phyloP scores from a whole-genome alignment of 2,329 filamentous ascomycete species.

The Fusarium sp. region DNA sequence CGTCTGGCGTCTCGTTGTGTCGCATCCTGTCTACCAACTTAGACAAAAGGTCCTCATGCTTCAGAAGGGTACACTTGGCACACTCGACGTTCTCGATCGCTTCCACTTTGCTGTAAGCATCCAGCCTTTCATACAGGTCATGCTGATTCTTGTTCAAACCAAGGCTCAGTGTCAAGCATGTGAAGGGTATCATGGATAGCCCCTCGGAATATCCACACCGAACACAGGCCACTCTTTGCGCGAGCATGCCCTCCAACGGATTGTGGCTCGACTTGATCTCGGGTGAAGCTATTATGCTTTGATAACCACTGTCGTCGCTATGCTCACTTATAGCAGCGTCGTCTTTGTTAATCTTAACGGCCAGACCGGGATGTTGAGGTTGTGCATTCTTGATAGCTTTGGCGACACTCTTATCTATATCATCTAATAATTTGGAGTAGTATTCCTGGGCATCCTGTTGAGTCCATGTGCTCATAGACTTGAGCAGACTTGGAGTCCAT shows the following conservation, averaged over 20 bases:
- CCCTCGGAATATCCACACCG: slow-evolving; percentile 87
- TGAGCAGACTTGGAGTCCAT: slow-evolving; percentile 83
- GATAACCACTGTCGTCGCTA: slow-evolving; percentile 66
- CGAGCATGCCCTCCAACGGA: slow-evolving; percentile 85
- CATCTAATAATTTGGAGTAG: slow-evolving; percentile 86
- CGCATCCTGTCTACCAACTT: slow-evolving; percentile 55
- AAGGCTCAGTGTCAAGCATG: slow-evolving; percentile 87
- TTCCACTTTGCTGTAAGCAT: slow-evolving; percentile 86
- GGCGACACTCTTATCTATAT: slow-evolving; percentile 79
- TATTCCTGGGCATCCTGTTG: slow-evolving; percentile 99
- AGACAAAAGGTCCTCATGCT: slow-evolving; percentile 57
- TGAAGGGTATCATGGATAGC: slow-evolving; percentile 90
- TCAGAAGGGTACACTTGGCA: slow-evolving; percentile 84
- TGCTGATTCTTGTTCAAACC: slow-evolving; percentile 69
- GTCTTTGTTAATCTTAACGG: slow-evolving; percentile 50
- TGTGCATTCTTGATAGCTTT: slow-evolving; percentile 51
- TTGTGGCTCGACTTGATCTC: slow-evolving; percentile 63
- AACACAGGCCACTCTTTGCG: slow-evolving; percentile 88
- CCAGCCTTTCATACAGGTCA: slow-evolving; percentile 79
- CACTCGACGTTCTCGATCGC: slow-evolving; percentile 90
- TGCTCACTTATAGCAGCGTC: slow-evolving; percentile 56
- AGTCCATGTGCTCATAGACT: slow-evolving; percentile 93
- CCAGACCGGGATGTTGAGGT: slow-evolving; percentile 49
- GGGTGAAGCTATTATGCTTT: slow-evolving; percentile 52
- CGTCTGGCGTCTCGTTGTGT: slow-evolving; percentile 50